Evolutionary conservation across 2,329 filamentous ascomycete species (phyloP), one percentile per base, ranked within the genome.

Genomic region (Hyphodiscus sp.): DNA sequence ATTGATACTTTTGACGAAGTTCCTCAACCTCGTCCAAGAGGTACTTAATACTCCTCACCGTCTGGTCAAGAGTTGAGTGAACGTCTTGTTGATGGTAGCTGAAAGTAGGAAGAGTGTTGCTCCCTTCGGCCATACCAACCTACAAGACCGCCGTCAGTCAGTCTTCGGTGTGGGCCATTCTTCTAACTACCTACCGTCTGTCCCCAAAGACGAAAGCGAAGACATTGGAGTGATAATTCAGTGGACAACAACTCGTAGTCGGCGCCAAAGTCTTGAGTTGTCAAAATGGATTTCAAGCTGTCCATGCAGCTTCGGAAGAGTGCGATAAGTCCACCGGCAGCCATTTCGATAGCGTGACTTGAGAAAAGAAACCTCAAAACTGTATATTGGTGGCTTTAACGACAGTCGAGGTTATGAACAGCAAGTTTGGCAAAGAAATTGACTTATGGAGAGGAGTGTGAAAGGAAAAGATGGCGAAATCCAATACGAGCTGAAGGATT

Each of bases 181-280:
- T n/a, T 20, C 18, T 9, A 42, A 20, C 30, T 16, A 51, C 58
- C 19, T 51, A 63, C 60, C 29, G 60, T 58, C 47, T 63, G 56
- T 41, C 57, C 60, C 61, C 61, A 63, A 1, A 62, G 50, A 29
- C 54, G 57, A 23, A 63, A 49, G 38, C 61, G 51, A 29, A 60
- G 45, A 48, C 51, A 62, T 53, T 62, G 60, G 11, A 62, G 47
- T 5, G 56, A 57, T 44, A 63, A 52, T 44, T 63, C 61, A 5
- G 57, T 61, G 41, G 58, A 61, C 16, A 61, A 26, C 18, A 62
- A 26, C 45, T 63, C 60, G 45, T 62, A 63, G 20, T 63, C 58
- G 5, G 51, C 46, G 2, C 60, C 60, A 29, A 63, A 63, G 9
- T 59, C 52, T 43, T 59, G 54, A 33, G 57, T 50, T 18, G 55